Evolutionary conservation across 2,329 filamentous ascomycete species (phyloP).

Genomic region (Aschersonia sp.): DNA sequence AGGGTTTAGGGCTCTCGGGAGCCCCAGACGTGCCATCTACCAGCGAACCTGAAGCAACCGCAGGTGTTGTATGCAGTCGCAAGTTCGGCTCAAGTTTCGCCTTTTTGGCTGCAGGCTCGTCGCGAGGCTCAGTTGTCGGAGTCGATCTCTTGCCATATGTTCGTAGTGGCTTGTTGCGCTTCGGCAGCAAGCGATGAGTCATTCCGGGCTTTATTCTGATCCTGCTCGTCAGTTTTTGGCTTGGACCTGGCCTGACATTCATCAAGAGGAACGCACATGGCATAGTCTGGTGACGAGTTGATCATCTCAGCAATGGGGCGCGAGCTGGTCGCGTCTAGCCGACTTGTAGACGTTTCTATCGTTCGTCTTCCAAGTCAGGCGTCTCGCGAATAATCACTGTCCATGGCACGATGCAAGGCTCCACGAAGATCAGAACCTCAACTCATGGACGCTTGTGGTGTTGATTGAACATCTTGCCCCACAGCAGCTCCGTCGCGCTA

Average conservation of each 20-base stretch:
- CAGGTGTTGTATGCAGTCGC: too few relatives aligned
- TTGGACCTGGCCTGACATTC: not conserved
- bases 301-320: conserved; percentile 3
- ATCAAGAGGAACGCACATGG: conserved; percentile 9
- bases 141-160: conserved; percentile 24
- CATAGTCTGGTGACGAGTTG: conserved; percentile 13
- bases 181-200: conserved; percentile 9
- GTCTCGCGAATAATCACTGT: too few relatives aligned
- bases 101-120: conserved; percentile 14
- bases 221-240: not conserved
- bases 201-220: conserved; percentile 17
- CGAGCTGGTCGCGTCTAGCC: not conserved
- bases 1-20: not conserved
- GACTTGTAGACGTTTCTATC: not conserved
- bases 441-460: too few relatives aligned
- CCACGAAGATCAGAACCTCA: too few relatives aligned
- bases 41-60: not conserved
- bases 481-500: not conserved
- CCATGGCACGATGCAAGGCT: too few relatives aligned
- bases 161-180: conserved; percentile 19
- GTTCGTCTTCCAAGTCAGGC: not conserved
- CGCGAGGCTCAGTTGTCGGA: conserved; percentile 10
- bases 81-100: conserved; percentile 5
- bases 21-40: too few relatives aligned
- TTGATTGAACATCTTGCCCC: not conserved